Percentiles rank a stretch among this genome's conserved stretches.
Evolutionary conservation across 345 rosid genomes (phyloP).

Genomic region (Heritiera littoralis): DNA sequence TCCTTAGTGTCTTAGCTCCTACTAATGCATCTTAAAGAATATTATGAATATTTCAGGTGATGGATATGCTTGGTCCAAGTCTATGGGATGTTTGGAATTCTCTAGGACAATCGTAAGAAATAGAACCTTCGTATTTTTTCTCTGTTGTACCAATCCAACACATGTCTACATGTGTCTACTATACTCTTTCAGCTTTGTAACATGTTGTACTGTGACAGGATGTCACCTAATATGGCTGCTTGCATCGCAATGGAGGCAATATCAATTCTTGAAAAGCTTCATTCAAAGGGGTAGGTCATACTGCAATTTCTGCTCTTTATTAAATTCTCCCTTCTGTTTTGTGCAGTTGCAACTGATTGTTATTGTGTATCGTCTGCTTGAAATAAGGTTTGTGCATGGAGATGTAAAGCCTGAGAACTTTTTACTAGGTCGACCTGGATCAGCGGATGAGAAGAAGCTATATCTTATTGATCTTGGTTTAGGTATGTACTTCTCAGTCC

Average conservation of each 20-base stretch:
- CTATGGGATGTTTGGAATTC: slow-evolving; percentile 99
- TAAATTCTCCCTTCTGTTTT: neutral
- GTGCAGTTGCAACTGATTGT: slow-evolving; percentile 16
- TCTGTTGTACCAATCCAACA: neutral
- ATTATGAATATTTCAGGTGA: slow-evolving; percentile 62
- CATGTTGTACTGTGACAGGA: slow-evolving; percentile 46
- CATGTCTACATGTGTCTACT: slow-evolving; percentile 12
- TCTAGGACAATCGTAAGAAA: slow-evolving; percentile 68
- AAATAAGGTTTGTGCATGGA: slow-evolving; percentile 86
- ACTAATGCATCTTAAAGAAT: neutral
- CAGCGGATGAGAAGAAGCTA: slow-evolving; percentile 78
- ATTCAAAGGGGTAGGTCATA: slow-evolving; percentile 67
- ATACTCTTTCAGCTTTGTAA: slow-evolving; percentile 22
- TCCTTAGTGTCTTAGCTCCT: slow-evolving; percentile 1
- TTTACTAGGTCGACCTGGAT: slow-evolving; percentile 87
- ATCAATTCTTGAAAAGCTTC: slow-evolving; percentile 90
- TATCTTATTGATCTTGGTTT: slow-evolving; percentile 93
- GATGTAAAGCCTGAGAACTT: slow-evolving; percentile 96
- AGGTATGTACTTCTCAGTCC: slow-evolving; percentile 46
- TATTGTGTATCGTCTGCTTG: slow-evolving; percentile 22
- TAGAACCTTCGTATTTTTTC: slow-evolving; percentile 11
- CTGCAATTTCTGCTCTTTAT: slow-evolving; percentile 1
- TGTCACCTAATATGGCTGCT: slow-evolving; percentile 84
- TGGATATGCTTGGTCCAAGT: slow-evolving; percentile 99
- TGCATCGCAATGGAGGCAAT: slow-evolving; percentile 95